Evolutionary conservation across 2,329 filamentous ascomycete species (phyloP).

Genomic region (Trichophaea hybrida): DNA sequence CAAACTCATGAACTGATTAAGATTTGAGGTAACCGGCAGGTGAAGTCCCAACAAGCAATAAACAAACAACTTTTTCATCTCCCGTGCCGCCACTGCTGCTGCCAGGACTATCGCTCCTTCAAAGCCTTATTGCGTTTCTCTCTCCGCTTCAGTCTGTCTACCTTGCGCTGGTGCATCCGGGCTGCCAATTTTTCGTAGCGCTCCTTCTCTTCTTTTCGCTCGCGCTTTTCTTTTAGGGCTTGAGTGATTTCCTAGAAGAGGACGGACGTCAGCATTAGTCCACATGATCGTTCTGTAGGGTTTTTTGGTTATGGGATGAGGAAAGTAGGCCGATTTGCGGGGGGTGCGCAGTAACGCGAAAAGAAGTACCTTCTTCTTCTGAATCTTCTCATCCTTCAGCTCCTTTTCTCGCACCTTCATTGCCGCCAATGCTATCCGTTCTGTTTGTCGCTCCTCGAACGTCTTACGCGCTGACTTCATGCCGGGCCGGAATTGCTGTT

Average conservation of each 20-base stretch:
- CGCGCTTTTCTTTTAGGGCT: conserved; percentile 68
- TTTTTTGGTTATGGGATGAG: neutral
- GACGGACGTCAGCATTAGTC: neutral
- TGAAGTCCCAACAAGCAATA: too few relatives aligned
- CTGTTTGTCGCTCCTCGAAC: conserved; percentile 60
- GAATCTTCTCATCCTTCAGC: conserved; percentile 79
- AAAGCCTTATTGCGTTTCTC: conserved; percentile 89
- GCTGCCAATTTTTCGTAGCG: conserved; percentile 86
- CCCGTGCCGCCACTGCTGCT: neutral
- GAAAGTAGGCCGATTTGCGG: neutral
- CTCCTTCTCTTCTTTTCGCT: conserved; percentile 85
- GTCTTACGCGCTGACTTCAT: conserved; percentile 47
- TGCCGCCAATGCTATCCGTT: conserved; percentile 52
- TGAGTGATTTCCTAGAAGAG: conserved; percentile 36
- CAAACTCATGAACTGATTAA: too few relatives aligned
- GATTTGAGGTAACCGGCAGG: too few relatives aligned
- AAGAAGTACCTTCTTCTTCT: conserved; percentile 1
- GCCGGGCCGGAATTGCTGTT: conserved; percentile 69
- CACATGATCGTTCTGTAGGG: neutral
- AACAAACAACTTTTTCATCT: neutral
- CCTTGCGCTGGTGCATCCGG: conserved; percentile 93
- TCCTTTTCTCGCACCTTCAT: conserved; percentile 88
- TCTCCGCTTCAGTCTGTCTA: conserved; percentile 81
- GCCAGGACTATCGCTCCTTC: conserved; percentile 32
- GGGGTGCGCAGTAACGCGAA: neutral